Evolutionary conservation across 1,284 basidiomycete species (phyloP).

Genomic region (Cutaneotrichosporon spelunceum): DNA sequence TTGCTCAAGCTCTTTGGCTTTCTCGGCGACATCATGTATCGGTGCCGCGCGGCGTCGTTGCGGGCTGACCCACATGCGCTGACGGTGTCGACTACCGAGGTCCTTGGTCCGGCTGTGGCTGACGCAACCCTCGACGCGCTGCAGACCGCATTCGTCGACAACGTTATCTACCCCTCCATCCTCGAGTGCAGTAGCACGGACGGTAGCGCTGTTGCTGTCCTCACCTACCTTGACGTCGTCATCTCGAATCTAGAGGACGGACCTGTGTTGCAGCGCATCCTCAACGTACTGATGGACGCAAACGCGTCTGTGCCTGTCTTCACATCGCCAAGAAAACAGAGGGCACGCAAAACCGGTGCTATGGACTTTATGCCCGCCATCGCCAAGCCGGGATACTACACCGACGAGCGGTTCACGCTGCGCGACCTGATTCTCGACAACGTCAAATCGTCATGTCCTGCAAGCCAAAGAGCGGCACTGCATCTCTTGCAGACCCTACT

Average conservation of each 20-base stretch:
- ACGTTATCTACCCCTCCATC: slow-evolving; percentile 88
- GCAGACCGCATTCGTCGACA: slow-evolving; percentile 82
- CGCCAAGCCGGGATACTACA: slow-evolving; percentile 61
- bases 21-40: slow-evolving; percentile 70
- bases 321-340: slow-evolving; percentile 14
- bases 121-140: slow-evolving; percentile 78
- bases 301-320: slow-evolving; percentile 25
- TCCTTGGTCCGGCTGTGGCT: slow-evolving; percentile 71
- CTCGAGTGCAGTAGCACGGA: slow-evolving; percentile 88
- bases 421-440: slow-evolving; percentile 81
- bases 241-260: slow-evolving; percentile 71
- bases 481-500: slow-evolving; percentile 75
- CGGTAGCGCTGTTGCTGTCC: slow-evolving; percentile 90
- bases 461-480: slow-evolving; percentile 68
- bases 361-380: slow-evolving; percentile 32
- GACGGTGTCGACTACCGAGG: slow-evolving; percentile 25
- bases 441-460: slow-evolving; percentile 63
- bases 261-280: slow-evolving; percentile 32
- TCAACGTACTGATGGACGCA: slow-evolving; percentile 37
- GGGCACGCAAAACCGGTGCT: slow-evolving; percentile 28
- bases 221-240: slow-evolving; percentile 93
- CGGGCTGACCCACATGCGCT: slow-evolving; percentile 24
- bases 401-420: slow-evolving; percentile 75
- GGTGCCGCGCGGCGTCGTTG: slow-evolving; percentile 30
- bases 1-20: slow-evolving; percentile 89